Evolutionary conservation across 129 eudicot species (phyloP).

Genomic region (Ambrosia artemisiifolia): DNA sequence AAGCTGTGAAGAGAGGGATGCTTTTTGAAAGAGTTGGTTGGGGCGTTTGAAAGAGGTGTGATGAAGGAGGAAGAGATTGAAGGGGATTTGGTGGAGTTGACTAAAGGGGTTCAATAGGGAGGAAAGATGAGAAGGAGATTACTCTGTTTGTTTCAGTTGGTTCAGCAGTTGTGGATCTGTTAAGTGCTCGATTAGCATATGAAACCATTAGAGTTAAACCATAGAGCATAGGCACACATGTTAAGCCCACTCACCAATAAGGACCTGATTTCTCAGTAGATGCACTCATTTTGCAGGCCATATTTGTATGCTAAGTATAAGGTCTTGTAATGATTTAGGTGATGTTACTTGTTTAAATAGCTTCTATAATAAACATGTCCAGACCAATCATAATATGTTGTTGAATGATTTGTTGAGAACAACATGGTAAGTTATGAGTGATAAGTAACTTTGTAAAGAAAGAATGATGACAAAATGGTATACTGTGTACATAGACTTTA

Average conservation of each 20-base stretch:
- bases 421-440: too few species aligned
- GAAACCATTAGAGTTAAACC: slow-evolving; percentile 33
- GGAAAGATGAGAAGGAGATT: slow-evolving; percentile 55
- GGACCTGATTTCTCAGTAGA: not conserved
- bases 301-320: not conserved
- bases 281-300: not conserved
- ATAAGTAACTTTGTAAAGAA: too few species aligned
- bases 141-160: slow-evolving; percentile 94
- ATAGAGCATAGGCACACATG: not conserved
- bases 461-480: too few species aligned
- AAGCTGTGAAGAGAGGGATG: slow-evolving; percentile 61
- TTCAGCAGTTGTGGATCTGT: slow-evolving; percentile 75
- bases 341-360: not conserved
- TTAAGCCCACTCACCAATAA: not conserved
- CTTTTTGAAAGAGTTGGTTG: slow-evolving; percentile 87
- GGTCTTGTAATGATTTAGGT: not conserved
- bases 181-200: slow-evolving; percentile 76
- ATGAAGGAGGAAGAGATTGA: slow-evolving; percentile 45
- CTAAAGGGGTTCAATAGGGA: slow-evolving; percentile 59
- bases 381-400: too few species aligned
- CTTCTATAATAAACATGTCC: not conserved
- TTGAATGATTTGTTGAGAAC: too few species aligned
- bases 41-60: slow-evolving; percentile 80
- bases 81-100: slow-evolving; percentile 77
- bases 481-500: too few species aligned